Base-by-base conservation (phyloP, 179 eudicot genomes). In the Beta macrorhiza region DNA sequence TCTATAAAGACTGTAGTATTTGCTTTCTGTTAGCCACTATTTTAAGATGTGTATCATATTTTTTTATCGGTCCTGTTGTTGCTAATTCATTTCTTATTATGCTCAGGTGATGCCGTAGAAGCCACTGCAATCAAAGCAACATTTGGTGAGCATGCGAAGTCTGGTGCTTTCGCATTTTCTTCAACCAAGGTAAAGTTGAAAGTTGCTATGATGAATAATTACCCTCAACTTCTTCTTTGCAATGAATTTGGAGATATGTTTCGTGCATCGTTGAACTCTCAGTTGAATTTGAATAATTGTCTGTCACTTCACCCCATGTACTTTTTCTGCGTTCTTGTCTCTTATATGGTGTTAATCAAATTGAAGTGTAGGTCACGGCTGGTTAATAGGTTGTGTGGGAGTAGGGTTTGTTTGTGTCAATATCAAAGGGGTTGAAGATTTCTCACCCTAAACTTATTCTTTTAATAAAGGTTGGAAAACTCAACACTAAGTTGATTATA, bases 81-180 rank as follows among this genome's bases (percentile, higher is more conserved):
- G 10, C 75, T 71, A 82, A 75, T 51, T 61, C 81, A 8, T 42
- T 52, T 56, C 16, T 75, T 44, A 45, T 47, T 67, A 61, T 86
- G 37, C 32, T 29, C 37, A 95, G 99, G 99, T 78, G 99, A 96
- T 81, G 84, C 82, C 20, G 76, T 92, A 74, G 99, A 96, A 90
- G 99, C 96, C 81, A 84, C 83, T 83, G 98, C 99, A 56, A 90
- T 94, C 56, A 90, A 87, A 84, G 89, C 90, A 75, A 56, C 93
- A 78, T 96, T 96, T 78, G 82, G 88, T 67, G 90, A 86, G 78
- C 93, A 94, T 87, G 94, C 97, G 65, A 86, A 91, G 19, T 92
- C 97, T 7, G 94, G 97, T 70, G 85, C 87, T 77, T 87, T 96
- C 79, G 94, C 97, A 7, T 83, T 96, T 58, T 96, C 99, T 81